Evolutionary conservation across 768 basidiomycete genomes (phyloP), one percentile per base, ranked within the genome.

Genomic region (Pisolithus microcarpus): DNA sequence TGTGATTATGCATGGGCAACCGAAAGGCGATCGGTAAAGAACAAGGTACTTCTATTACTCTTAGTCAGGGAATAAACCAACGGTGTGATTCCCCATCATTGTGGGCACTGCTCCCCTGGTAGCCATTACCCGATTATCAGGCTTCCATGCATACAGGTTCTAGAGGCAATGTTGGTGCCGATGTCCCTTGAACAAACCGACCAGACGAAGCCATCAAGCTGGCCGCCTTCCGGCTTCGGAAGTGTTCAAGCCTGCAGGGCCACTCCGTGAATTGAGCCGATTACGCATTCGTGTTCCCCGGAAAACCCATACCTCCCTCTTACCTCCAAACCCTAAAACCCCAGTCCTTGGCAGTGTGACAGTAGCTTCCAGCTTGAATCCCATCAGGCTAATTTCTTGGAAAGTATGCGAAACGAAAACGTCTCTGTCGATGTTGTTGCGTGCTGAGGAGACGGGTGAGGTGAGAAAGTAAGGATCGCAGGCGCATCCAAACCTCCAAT

Each of bases 281-380:
- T 67, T 56, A 49, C 59, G 67, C 50, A 52, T 50, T 52, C 58
- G 60, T 37, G 49, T 57, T 46, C 81, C 72, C 56, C 75, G 76
- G 71, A 88, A 86, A 23, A 88, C 71, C 69, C 85, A 79, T 15
- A 85, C 58, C 62, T 87, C 85, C 58, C 73, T 77, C 51, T 75
- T 72, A 15, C 65, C 59, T 15, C 70, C 65, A 23, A 77, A 59
- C 21, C 70, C 69, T 44, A 75, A 57, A 26, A 72, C 54, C 5
- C 70, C 69, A 10, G 59, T 51, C 5, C 66, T 59, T 1, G 73
- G 80, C 59, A 90, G 74, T 0, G 81, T 78, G n/a, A 90, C 65
- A 19, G 82, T 77, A 2, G 84, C 82, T 56, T 84, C 79, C 13
- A 90, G 75, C 44, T 75, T 73, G 63, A 77, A 89, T 10, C 81